Evolutionary conservation across 2,329 filamentous ascomycete genomes (phyloP), one percentile per base, ranked within the genome.

Genomic region (Coleophoma crateriformis): DNA sequence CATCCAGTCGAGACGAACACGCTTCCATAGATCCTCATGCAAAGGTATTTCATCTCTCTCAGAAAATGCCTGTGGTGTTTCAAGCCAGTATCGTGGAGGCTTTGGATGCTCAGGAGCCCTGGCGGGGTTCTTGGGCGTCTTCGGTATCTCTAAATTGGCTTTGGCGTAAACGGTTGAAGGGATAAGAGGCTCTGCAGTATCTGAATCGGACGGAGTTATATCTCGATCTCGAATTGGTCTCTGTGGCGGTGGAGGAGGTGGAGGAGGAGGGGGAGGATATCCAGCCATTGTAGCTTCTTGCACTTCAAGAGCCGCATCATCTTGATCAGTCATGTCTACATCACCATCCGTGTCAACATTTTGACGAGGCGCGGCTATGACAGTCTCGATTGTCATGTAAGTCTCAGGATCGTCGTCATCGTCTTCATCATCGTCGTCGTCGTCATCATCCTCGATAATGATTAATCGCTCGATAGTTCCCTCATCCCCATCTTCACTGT

Each of bases 1-100:
- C 63, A 99, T 79, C 81, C 90, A 96, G 68, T 99, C 94, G 6
- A 99, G 75, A 33, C 94, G 85, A 12, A 97, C 87, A 33, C 91
- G 85, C 63, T 92, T 84, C 71, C 90, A 90, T 5, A 99, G 76
- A 62, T 99, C 88, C 66, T 99, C 94, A 48, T 90, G 87, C 14
- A 81, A 76, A 44, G 85, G 85, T 7, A 85, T 71, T 48, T 77
- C 78, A 33, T 81, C 76, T 39, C 77, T 75, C 50, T 81, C 77
- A 41, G 75, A 78, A 64, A 88, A 92, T 33, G 79, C 78, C 15
- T 79, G 73, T 7, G 92, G 90, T 34, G 86, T 90, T 59, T 90
- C 85, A 34, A 94, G 76, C 92, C 92, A 97, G 68, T 96, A 92
- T 47, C 80, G 77, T 12, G 88, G 84, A 11, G 88, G 85, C 48